Conservation (phyloP, 1,284 basidiomycete genomes). For the Papiliotrema nemorosa region DNA sequence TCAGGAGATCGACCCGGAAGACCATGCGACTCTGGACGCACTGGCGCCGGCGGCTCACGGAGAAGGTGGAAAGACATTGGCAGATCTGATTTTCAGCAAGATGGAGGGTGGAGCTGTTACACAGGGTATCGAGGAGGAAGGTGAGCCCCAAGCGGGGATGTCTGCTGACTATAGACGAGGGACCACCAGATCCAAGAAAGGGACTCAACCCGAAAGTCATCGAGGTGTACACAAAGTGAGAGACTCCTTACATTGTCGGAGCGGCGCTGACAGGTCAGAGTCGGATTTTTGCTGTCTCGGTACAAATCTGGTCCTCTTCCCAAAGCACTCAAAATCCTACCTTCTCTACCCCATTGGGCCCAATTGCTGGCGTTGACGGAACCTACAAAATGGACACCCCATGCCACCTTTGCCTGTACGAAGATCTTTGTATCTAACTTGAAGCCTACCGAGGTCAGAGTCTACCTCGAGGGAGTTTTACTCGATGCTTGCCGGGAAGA, state of each 20-base stretch:
- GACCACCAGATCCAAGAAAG: constrained; percentile 72
- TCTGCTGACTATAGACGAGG: constrained; percentile 50
- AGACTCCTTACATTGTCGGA: constrained; percentile 3
- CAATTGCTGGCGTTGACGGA: constrained; percentile 88
- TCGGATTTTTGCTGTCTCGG: constrained; percentile 78
- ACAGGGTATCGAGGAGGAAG: constrained; percentile 43
- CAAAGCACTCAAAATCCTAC: constrained; percentile 97
- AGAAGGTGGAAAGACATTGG: constrained; percentile 65
- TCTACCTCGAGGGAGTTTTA: constrained; percentile 88
- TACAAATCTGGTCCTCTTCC: constrained; percentile 96
- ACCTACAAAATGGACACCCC: constrained; percentile 92
- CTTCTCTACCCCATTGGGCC: constrained; percentile 93
- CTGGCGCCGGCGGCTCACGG: constrained; percentile 45
- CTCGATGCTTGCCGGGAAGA: constrained; percentile 88
- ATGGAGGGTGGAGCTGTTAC: constrained; percentile 63
- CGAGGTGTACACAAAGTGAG: constrained; percentile 89
- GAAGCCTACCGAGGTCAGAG: constrained; percentile 91
- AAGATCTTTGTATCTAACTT: constrained; percentile 95
- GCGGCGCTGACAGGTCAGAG: constrained; percentile 53
- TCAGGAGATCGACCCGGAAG: constrained; percentile 84
- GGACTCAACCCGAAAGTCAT: constrained; percentile 96
- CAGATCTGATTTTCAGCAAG: constrained; percentile 94
- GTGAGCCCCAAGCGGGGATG: constrained; percentile 44
- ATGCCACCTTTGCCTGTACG: constrained; percentile 90
- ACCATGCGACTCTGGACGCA: constrained; percentile 77